Percentiles rank a stretch among this genome's conserved stretches.
phyloP scores from a whole-genome alignment of 495 filamentous ascomycete species.

The Penicillium alfredii region DNA sequence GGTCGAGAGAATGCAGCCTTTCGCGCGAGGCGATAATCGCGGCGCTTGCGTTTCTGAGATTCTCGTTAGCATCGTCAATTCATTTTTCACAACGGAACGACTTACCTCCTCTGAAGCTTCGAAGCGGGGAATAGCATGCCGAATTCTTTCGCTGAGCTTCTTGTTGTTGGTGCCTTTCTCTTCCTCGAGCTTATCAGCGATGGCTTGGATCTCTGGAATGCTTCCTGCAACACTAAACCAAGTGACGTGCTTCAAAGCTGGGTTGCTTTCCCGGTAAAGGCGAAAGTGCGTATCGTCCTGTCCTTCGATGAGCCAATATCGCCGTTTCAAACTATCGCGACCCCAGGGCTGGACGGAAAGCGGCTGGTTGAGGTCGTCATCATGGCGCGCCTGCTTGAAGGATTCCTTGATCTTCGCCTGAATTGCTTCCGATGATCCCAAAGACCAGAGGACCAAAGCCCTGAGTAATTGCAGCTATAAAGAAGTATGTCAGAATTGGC shows the following conservation, averaged over 20 bases:
- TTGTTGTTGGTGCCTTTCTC: slow-evolving; percentile 77
- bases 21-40: slow-evolving; percentile 81
- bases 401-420: slow-evolving; percentile 73
- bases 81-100: background rate
- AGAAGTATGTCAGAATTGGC: slow-evolving; percentile 18
- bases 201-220: slow-evolving; percentile 74
- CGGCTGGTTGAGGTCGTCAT: slow-evolving; percentile 89
- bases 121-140: slow-evolving; percentile 82
- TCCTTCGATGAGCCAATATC: slow-evolving; percentile 92
- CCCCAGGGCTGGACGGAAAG: slow-evolving; percentile 95
- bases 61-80: slow-evolving; percentile 26
- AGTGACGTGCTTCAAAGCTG: slow-evolving; percentile 63
- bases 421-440: slow-evolving; percentile 83
- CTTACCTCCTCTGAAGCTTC: slow-evolving; percentile 86
- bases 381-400: slow-evolving; percentile 84
- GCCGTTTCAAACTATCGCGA: slow-evolving; percentile 78
- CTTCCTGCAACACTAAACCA: slow-evolving; percentile 92
- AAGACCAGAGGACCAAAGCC: slow-evolving; percentile 78
- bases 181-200: slow-evolving; percentile 67
- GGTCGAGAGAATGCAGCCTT: slow-evolving; percentile 85
- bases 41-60: slow-evolving; percentile 75
- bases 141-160: slow-evolving; percentile 68
- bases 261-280: slow-evolving; percentile 92
- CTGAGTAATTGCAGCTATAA: slow-evolving; percentile 73
- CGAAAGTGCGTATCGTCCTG: slow-evolving; percentile 90